A percentile compares a stretch with the other conserved stretches of the same genome.
These are phyloP conservation scores for Luffa acutangula DNA, from an alignment of 306 rosid genomes.

Conservation along the genomic window DNA sequence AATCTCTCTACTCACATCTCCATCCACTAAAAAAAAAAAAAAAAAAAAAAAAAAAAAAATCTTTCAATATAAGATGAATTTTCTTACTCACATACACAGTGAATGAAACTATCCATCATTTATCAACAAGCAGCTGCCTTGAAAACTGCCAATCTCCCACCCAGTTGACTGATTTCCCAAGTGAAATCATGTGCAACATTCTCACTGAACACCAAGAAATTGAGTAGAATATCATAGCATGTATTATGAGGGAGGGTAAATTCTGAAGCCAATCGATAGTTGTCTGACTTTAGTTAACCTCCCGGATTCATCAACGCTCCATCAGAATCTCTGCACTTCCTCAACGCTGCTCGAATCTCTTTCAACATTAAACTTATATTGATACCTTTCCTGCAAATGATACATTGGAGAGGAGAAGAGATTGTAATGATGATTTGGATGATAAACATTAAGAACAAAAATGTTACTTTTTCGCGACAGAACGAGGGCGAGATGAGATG, in stretches of 20 bases:
- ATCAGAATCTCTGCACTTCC: conserved; percentile 41
- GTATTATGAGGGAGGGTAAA: neutral
- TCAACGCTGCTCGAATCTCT: conserved; percentile 68
- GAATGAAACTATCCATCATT: neutral
- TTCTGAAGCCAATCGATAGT: neutral
- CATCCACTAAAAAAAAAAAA: no score
- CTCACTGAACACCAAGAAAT: neutral
- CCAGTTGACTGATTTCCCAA: neutral
- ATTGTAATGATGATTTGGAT: neutral
- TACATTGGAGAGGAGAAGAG: neutral
- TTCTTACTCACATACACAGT: neutral
- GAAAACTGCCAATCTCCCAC: neutral
- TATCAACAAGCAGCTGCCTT: neutral
- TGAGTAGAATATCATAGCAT: neutral
- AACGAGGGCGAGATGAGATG: neutral
- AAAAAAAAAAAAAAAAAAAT: no score
- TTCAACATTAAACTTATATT: conserved; percentile 51
- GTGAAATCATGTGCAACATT: neutral
- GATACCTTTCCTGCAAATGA: conserved; percentile 60
- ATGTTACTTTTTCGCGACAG: neutral
- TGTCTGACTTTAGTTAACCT: neutral
- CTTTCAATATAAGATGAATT: neutral
- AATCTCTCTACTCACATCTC: no score
- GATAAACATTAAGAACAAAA: neutral
- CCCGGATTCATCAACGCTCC: neutral